phyloP scores from a whole-genome alignment of 2,329 filamentous ascomycete species.

The Phaeophleospora eucalypticola region DNA sequence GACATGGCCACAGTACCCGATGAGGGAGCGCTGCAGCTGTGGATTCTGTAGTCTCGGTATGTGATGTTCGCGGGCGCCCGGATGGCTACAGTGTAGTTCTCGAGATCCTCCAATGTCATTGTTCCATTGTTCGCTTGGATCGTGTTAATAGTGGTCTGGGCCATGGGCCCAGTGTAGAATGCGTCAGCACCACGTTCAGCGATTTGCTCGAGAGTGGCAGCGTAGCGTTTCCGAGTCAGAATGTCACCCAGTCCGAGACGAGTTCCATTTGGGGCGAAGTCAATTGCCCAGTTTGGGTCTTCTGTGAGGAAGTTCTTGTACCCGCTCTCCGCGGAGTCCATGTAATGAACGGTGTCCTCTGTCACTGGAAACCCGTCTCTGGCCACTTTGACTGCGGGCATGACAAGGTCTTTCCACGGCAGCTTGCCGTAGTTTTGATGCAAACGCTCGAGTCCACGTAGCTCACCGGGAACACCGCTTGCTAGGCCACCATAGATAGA shows the following conservation, averaged over 20 bases:
- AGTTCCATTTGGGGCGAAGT: conserved; percentile 81
- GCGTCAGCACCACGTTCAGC: conserved; percentile 66
- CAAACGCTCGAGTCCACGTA: conserved; percentile 74
- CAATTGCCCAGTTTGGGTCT: conserved; percentile 75
- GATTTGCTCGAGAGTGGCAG: conserved; percentile 72
- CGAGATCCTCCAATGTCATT: conserved; percentile 76
- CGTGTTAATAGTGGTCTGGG: conserved; percentile 67
- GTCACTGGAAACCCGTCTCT: conserved; percentile 69
- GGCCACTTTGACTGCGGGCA: conserved; percentile 70
- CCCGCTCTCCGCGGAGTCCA: conserved; percentile 51
- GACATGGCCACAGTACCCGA: conserved; percentile 72
- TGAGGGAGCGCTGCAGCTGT: conserved; percentile 67
- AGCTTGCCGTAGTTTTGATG: conserved; percentile 65
- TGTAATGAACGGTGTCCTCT: conserved; percentile 70
- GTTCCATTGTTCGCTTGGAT: conserved; percentile 70
- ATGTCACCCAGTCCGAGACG: conserved; percentile 67
- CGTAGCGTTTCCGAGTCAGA: conserved; percentile 78
- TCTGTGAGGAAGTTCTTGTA: conserved; percentile 65
- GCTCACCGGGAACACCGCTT: conserved; percentile 66
- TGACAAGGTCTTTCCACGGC: conserved; percentile 59
- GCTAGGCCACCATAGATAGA: conserved; percentile 51
- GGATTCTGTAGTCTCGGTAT: conserved; percentile 65
- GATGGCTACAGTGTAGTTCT: conserved; percentile 64
- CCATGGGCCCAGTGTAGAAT: conserved; percentile 71
- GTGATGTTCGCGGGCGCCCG: conserved; percentile 55